These are phyloP conservation scores for Fusarium nelsonii DNA, from an alignment of 2,329 filamentous ascomycete genomes.

Conservation along the genomic window DNA sequence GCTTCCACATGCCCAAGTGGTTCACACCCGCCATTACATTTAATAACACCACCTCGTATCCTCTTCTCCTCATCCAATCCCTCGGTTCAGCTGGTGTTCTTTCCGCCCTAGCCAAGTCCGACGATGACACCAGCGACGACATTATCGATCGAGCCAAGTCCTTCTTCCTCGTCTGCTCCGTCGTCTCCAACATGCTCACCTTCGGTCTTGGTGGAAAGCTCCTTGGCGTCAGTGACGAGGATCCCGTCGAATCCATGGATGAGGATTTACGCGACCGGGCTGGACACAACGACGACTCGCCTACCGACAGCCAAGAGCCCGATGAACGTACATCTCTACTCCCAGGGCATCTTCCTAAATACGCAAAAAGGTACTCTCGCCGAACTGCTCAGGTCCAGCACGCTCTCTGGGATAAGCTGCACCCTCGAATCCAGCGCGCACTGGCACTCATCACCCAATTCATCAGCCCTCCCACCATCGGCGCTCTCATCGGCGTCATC, in stretches of 20 bases:
- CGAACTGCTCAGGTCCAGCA: conserved; percentile 22
- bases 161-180: conserved; percentile 36
- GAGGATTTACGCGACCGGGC: conserved; percentile 22
- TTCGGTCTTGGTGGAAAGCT: conserved; percentile 32
- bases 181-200: conserved; percentile 36
- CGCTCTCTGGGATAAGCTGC: conserved; percentile 25
- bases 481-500: conserved; percentile 17
- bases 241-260: conserved; percentile 32
- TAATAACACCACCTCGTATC: conserved; percentile 35
- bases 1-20: conserved; percentile 30
- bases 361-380: conserved; percentile 20
- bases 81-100: conserved; percentile 35
- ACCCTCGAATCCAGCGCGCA: conserved; percentile 14
- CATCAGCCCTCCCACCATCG: conserved; percentile 27
- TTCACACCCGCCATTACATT: conserved; percentile 35
- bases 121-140: conserved; percentile 20
- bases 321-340: conserved; percentile 30
- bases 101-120: conserved; percentile 23
- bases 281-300: neutral
- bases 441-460: conserved; percentile 20
- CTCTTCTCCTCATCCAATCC: conserved; percentile 31
- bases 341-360: conserved; percentile 22
- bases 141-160: conserved; percentile 34
- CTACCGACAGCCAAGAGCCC: conserved; percentile 5
- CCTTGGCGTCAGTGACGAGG: conserved; percentile 28